Base-by-base conservation (phyloP, 352 stramenopile species). In the Globisporangium canariense region DNA sequence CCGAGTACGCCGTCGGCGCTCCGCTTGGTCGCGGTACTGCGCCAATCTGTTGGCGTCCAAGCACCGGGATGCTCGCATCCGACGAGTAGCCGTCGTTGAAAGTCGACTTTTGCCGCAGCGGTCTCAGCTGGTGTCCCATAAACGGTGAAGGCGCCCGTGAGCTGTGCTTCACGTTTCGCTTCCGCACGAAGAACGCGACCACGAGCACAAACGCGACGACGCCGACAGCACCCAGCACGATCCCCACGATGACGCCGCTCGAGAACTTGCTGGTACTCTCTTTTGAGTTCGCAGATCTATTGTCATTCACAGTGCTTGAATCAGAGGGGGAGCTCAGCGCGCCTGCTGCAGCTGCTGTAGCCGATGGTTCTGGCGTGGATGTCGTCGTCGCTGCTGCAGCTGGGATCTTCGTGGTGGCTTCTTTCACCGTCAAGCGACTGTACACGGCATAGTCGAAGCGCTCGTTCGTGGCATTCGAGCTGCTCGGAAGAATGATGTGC, bases 401-500 rank as follows among this genome's bases (percentile, higher is more conserved):
- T 34, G 64, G 53, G 0, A 57, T 32, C 40, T 43, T 45, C 20
- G 59, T 41, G 6, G 52, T 32, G 20, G 28, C 47, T 22, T 64
- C 62, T 18, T 67, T 59, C n/a, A 75, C 63, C 9, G 62, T 68
- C 16, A 75, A 11, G 16, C 61, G 58, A n/a, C 61, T 32, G 60
- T 73, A 77, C n/a, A 73, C 71, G 8, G 61, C 71, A 25, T 64
- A 75, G 59, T 77, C 71, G 30, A 65, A 69, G 38, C 71, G 71
- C 52, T 68, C 60, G 22, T 38, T 53, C 30, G 51, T 62, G 1
- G 25, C 34, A 14, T 59, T 66, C 18, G 18, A 14, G 11, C 64
- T 13, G 18, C 62, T 60, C 13, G 64, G 58, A 3, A 77, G 30
- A 40, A 77, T 73, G 51, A 77, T 65, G 34, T 77, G 71, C 32